These are phyloP conservation scores for Diaporthe sp. DNA, from an alignment of 2,329 filamentous ascomycete genomes.

Conservation along the genomic window DNA sequence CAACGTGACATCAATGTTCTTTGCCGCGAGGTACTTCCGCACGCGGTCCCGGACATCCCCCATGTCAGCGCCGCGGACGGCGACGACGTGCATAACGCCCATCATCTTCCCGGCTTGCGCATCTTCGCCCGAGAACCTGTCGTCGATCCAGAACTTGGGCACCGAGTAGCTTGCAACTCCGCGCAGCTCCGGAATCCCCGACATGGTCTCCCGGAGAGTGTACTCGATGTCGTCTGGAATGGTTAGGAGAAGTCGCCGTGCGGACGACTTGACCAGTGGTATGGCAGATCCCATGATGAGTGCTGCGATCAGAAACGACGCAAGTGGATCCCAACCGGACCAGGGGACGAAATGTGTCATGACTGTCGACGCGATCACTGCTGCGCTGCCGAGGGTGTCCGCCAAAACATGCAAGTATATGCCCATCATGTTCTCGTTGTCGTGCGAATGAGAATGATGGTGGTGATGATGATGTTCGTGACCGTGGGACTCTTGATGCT, in stretches of 20 bases:
- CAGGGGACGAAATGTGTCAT: conserved; percentile 90
- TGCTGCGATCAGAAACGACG: conserved; percentile 92
- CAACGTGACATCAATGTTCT: conserved; percentile 85
- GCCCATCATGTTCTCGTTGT: conserved; percentile 97
- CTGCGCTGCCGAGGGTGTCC: conserved; percentile 93
- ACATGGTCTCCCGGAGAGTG: conserved; percentile 85
- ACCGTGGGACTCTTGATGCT: conserved; percentile 58
- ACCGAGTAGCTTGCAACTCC: conserved; percentile 90
- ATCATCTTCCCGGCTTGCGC: conserved; percentile 70
- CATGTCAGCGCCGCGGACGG: conserved; percentile 77
- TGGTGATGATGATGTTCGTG: conserved; percentile 50
- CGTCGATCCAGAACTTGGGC: conserved; percentile 94
- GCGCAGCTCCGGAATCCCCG: conserved; percentile 84
- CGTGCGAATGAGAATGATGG: conserved; percentile 69
- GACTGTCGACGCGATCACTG: conserved; percentile 92
- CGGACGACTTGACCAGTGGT: conserved; percentile 88
- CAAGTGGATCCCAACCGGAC: conserved; percentile 94
- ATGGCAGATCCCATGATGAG: conserved; percentile 94
- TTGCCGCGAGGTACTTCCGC: conserved; percentile 75
- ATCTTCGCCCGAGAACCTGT: conserved; percentile 63
- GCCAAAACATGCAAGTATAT: conserved; percentile 97
- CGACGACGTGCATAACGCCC: conserved; percentile 89
- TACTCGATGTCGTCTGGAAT: conserved; percentile 91
- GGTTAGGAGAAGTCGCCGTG: conserved; percentile 85
- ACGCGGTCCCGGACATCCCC: conserved; percentile 90